Evolutionary conservation across 2,329 filamentous ascomycete genomes (phyloP), one percentile per base, ranked within the genome.

Genomic region (Xylariaceae sp.): DNA sequence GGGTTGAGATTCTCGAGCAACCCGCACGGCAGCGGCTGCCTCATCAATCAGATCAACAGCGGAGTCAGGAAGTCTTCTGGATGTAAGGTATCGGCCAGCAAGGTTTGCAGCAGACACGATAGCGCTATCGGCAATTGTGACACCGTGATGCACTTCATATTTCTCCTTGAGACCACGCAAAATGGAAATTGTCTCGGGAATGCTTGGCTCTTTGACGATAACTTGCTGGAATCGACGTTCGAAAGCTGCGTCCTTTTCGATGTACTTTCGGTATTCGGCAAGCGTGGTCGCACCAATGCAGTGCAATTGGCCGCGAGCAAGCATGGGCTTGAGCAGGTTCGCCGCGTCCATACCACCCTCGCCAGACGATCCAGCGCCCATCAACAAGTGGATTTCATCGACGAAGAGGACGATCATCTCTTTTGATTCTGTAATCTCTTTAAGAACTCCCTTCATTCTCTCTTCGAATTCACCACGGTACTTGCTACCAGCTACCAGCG

Each of bases 151-250:
- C 40, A 95, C 88, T 71, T 98, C 93, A 70, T 97, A 98, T 65
- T 90, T 89, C 67, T 97, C 92, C 74, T 97, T 98, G 53, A 98
- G 74, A 63, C 93, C 93, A 76, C 93, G 88, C n/a, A 98, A 83
- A 61, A 98, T 98, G 19, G 93, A 98, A 52, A 98, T 82, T 12
- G 93, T 97, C 70, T 98, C 93, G 1, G 81, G 68, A 39, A 97
- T 84, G 5, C 82, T 77, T 2, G 93, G 93, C 65, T 98, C 93
- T 72, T 96, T 96, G 66, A 97, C 92, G 36, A 98, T 70, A 32
- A 98, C 93, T 68, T 98, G 93, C 67, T 98, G 93, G 78, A 98
- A 98, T 67, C 93, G 88, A 68, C 93, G 88, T 70, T 98, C 93
- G 65, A 98, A 98, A 37, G 93, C 93, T 37, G 89, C 87, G 61